Conservation (phyloP, 306 rosid genomes). For the Quercus berberidifolia region DNA sequence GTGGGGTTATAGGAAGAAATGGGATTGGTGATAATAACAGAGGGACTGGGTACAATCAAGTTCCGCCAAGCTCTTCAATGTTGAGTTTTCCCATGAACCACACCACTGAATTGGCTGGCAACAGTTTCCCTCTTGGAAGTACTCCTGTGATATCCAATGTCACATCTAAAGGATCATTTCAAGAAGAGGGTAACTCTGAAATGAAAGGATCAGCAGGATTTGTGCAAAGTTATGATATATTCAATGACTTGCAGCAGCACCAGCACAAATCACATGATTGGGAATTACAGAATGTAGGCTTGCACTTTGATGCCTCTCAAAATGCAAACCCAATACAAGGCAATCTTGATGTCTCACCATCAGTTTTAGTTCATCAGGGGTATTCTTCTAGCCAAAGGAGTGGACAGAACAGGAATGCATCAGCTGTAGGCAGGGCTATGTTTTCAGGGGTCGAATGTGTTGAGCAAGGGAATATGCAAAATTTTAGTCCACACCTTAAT, state of each 20-base stretch:
- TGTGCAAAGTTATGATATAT: slow-evolving; percentile 64
- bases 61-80: slow-evolving; percentile 53
- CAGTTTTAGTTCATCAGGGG: slow-evolving; percentile 67
- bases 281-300: slow-evolving; percentile 61
- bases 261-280: slow-evolving; percentile 74
- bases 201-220: slow-evolving; percentile 56
- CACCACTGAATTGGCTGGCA: slow-evolving; percentile 56
- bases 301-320: slow-evolving; percentile 55
- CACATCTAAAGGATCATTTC: slow-evolving; percentile 55
- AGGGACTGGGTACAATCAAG: slow-evolving; percentile 52
- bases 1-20: slow-evolving; percentile 59
- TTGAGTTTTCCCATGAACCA: slow-evolving; percentile 75
- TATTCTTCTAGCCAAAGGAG: slow-evolving; percentile 56
- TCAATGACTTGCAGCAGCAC: slow-evolving; percentile 55
- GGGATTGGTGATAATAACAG: slow-evolving; percentile 48
- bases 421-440: slow-evolving; percentile 43
- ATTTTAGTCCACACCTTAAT: slow-evolving; percentile 45
- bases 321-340: slow-evolving; percentile 57
- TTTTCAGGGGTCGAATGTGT: slow-evolving; percentile 46
- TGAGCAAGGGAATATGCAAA: slow-evolving; percentile 49
- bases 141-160: slow-evolving; percentile 56
- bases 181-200: slow-evolving; percentile 56
- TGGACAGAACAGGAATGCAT: slow-evolving; percentile 40
- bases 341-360: slow-evolving; percentile 57
- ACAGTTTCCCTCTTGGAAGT: slow-evolving; percentile 72